Evolutionary conservation across 345 rosid species (phyloP).

Genomic region (Dimocarpus longan): DNA sequence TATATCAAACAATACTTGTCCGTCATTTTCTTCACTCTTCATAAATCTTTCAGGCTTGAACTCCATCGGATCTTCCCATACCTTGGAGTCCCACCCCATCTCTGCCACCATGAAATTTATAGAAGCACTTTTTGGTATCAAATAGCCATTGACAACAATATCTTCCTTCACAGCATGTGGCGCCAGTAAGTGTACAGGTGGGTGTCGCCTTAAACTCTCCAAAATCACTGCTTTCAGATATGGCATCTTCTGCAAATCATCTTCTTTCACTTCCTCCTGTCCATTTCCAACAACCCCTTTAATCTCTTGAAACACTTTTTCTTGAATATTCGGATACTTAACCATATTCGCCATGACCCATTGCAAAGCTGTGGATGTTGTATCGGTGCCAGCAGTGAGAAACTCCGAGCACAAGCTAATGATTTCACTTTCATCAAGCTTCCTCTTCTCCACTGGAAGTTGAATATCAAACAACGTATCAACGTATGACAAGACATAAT

Average conservation of each 20-base stretch:
- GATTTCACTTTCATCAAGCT: neutral
- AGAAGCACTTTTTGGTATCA: constrained; percentile 16
- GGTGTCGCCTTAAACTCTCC: constrained; percentile 23
- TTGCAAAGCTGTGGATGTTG: constrained; percentile 25
- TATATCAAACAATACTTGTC: constrained; percentile 9
- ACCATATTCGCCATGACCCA: constrained; percentile 34
- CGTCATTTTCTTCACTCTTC: neutral
- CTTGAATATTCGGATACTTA: constrained; percentile 20
- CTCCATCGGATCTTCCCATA: constrained; percentile 27
- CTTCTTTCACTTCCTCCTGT: neutral
- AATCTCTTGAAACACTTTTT: constrained; percentile 10
- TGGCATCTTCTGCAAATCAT: constrained; percentile 14
- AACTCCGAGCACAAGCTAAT: neutral
- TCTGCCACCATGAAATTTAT: constrained; percentile 28
- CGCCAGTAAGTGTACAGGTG: constrained; percentile 18
- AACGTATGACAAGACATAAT: constrained; percentile 24
- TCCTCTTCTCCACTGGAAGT: constrained; percentile 29
- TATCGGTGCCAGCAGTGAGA: constrained; percentile 24
- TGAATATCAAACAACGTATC: constrained; percentile 40
- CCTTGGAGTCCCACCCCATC: constrained; percentile 21
- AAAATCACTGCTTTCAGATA: constrained; percentile 23
- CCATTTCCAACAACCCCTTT: neutral
- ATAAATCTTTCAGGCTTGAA: constrained; percentile 30
- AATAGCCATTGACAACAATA: constrained; percentile 3
- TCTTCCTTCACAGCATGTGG: constrained; percentile 21